Base-by-base conservation (phyloP, 2,329 filamentous ascomycete species). In the Colletotrichum spinosum region DNA sequence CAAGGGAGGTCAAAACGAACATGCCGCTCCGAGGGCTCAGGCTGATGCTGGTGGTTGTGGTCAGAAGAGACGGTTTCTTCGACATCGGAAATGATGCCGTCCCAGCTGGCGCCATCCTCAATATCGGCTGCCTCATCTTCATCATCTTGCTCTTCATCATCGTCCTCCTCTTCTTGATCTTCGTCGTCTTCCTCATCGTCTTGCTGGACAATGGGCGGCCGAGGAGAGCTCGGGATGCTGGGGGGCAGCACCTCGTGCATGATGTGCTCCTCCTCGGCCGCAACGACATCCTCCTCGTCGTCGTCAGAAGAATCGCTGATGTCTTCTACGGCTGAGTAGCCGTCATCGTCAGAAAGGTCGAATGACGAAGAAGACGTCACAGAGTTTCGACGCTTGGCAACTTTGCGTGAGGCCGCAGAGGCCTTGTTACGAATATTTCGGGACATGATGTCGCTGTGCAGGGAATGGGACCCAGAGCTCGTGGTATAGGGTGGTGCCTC, bases 261-360 rank as follows among this genome's bases (percentile, higher is more conserved):
- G 68, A 94, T 92, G 70, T 90, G 87, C 76, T 89, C 85, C 81
- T 94, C 92, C 85, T 96, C 92, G 81, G 88, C 85, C 83, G 89
- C 87, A 73, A 91, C 86, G 60, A 95, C 88, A 83, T 92, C 88
- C 69, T 92, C 88, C 76, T 95, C 90, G 75, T 95, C 92, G 69
- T 93, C 90, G 68, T 94, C 86, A 58, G 86, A 92, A 10, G 88
- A 90, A 71, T 94, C 92, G 70, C 87, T 92, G 67, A 97, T 90
- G 55, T 93, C 88, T 74, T 95, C 92, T 65, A 97, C 90, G 42
- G 84, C 91, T 2, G 89, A 91, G 76, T 94, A 93, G 60, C 88
- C 90, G 57, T 85, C 88, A 55, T 93, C 91, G 65, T 90, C 88
- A 68, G 87, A 90, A 6, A 88, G 80, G 71, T 87, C 80, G 61